phyloP scores from a whole-genome alignment of 768 basidiomycete genomes.

The Termitomyces sp. region DNA sequence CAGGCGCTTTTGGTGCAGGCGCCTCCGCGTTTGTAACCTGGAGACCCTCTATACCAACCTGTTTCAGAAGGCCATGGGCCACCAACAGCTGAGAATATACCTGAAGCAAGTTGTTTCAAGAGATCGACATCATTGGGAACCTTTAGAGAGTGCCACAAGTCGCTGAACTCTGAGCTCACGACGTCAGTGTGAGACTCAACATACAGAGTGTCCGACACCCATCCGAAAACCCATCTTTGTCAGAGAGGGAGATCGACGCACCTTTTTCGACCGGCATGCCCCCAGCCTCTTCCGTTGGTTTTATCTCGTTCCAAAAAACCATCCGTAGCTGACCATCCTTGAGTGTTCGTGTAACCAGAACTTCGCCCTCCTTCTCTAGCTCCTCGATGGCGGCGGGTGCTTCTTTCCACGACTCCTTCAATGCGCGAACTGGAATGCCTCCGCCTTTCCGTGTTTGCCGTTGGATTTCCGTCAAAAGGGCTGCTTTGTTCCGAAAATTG shows the following conservation, averaged over 20 bases:
- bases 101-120: constrained; percentile 67
- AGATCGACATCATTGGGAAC: constrained; percentile 86
- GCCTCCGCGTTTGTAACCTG: constrained; percentile 71
- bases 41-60: constrained; percentile 54
- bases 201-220: constrained; percentile 4
- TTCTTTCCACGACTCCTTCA: constrained; percentile 92
- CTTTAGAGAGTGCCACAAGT: constrained; percentile 80
- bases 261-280: constrained; percentile 78
- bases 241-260: constrained; percentile 17
- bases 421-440: constrained; percentile 73
- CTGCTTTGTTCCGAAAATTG: constrained; percentile 78
- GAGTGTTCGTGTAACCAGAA: constrained; percentile 77
- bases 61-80: constrained; percentile 6
- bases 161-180: constrained; percentile 63
- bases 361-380: constrained; percentile 84
- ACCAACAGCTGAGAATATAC: constrained; percentile 28
- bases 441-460: constrained; percentile 79
- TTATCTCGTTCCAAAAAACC: constrained; percentile 90
- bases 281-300: constrained; percentile 65
- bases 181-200: constrained; percentile 8
- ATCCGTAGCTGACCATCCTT: constrained; percentile 80
- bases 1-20: constrained; percentile 45
- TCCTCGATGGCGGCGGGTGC: constrained; percentile 81
- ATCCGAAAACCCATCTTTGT: not conserved
- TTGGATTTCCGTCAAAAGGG: constrained; percentile 81